Percentiles rank a stretch among this genome's conserved stretches.
These are phyloP conservation scores for Cutaneotrichosporon sp. DNA, from an alignment of 1,284 basidiomycete genomes.

Conservation along the genomic window DNA sequence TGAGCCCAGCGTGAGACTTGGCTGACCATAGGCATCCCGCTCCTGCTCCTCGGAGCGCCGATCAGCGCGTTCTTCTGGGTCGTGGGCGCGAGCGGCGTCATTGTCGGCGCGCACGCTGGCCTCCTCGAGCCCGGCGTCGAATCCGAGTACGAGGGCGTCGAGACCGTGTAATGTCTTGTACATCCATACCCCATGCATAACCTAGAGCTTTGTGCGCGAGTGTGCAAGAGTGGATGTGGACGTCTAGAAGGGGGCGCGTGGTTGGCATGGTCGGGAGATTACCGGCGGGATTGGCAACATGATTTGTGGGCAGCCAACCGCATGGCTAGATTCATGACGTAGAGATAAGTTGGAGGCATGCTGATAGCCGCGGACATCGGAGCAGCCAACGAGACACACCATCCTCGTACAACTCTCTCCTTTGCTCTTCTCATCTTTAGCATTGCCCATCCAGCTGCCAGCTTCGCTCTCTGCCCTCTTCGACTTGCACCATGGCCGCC, in stretches of 20 bases:
- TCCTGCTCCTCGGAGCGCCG: slow-evolving; percentile 54
- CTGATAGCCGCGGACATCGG: neutral
- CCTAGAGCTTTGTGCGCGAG: no score
- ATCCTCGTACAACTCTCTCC: no score
- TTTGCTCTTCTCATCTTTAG: neutral
- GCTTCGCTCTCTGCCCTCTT: no score
- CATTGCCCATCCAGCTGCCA: neutral
- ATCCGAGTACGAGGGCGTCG: slow-evolving; percentile 40
- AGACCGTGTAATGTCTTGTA: slow-evolving; percentile 37
- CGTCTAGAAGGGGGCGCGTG: no score
- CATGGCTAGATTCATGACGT: neutral
- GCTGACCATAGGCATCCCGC: slow-evolving; percentile 42
- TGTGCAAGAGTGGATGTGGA: no score
- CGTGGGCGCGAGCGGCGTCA: slow-evolving; percentile 51
- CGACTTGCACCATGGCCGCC: neutral
- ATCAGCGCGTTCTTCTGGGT: slow-evolving; percentile 55
- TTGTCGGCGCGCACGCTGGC: slow-evolving; percentile 59
- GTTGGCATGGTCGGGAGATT: neutral
- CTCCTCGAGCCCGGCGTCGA: slow-evolving; percentile 60
- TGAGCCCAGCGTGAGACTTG: slow-evolving; percentile 22
- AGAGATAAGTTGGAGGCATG: neutral
- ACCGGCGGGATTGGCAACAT: neutral
- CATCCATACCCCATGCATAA: neutral
- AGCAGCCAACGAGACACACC: no score
- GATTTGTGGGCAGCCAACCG: neutral